phyloP scores from a whole-genome alignment of 108 stramenopile species.

The Fistulifera solaris region DNA sequence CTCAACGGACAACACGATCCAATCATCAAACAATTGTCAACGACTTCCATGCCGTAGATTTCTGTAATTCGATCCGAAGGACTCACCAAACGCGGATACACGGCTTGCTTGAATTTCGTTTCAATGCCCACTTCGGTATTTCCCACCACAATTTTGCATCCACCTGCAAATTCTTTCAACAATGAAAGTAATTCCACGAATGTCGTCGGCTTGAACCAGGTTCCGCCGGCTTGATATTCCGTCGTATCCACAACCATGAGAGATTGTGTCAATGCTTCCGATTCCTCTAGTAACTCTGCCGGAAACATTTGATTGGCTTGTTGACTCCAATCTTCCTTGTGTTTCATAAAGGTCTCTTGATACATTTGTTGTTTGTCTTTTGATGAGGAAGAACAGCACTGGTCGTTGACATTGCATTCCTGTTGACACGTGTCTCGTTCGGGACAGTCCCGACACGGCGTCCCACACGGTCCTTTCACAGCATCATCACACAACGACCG shows the following conservation, averaged over 20 bases:
- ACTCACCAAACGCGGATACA: constrained; percentile 57
- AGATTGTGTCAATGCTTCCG: constrained; percentile 32
- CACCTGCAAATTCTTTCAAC: constrained; percentile 61
- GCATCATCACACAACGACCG: constrained; percentile 51
- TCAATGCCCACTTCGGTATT: constrained; percentile 94
- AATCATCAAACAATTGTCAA: constrained; percentile 25
- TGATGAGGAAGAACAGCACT: constrained; percentile 38
- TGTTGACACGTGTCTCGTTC: constrained; percentile 56
- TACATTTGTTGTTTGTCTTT: constrained; percentile 40
- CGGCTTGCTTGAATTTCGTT: constrained; percentile 72
- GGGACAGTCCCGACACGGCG: constrained; percentile 65
- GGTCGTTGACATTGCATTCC: constrained; percentile 59
- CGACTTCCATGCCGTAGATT: constrained; percentile 36
- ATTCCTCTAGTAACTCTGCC: constrained; percentile 27
- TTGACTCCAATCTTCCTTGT: constrained; percentile 42
- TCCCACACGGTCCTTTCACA: constrained; percentile 63
- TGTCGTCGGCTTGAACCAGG: constrained; percentile 84
- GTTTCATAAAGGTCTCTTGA: constrained; percentile 18
- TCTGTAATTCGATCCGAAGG: constrained; percentile 45
- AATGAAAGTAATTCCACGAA: constrained; percentile 62
- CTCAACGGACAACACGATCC: constrained; percentile 68
- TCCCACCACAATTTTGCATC: constrained; percentile 85
- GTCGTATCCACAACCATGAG: constrained; percentile 53
- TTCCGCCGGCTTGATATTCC: constrained; percentile 59
- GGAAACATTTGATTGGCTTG: constrained; percentile 71